Conservation (phyloP, 1,284 basidiomycete species). For the Stereum hirsutum region DNA sequence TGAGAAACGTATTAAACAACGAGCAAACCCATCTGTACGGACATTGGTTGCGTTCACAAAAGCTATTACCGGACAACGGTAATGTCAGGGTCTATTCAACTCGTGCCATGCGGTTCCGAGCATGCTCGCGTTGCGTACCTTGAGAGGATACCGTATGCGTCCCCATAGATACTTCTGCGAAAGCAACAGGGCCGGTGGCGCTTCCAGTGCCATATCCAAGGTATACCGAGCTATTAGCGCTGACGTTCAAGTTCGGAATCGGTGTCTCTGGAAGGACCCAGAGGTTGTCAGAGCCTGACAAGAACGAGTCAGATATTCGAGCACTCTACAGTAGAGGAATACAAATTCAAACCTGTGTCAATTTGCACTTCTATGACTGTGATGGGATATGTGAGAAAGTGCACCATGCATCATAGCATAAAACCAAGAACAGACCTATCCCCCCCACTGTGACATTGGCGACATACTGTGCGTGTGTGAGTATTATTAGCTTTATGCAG, state of each 20-base stretch:
- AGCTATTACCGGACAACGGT: constrained; percentile 11
- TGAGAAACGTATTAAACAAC: too few species aligned
- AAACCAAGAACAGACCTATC: too few species aligned
- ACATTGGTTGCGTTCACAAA: constrained; percentile 18
- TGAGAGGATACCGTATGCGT: constrained; percentile 17
- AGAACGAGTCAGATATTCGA: too few species aligned
- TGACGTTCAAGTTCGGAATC: neutral
- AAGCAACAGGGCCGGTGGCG: constrained; percentile 15
- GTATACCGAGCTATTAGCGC: neutral
- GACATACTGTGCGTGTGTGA: too few species aligned
- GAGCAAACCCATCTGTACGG: neutral
- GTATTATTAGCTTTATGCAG: too few species aligned
- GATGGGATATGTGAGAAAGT: too few species aligned
- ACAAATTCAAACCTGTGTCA: too few species aligned
- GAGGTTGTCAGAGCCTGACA: constrained; percentile 12
- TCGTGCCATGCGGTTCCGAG: too few species aligned
- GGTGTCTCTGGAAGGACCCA: constrained; percentile 6
- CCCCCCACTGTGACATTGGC: too few species aligned
- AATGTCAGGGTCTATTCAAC: neutral
- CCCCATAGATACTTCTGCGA: constrained; percentile 19
- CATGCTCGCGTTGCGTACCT: constrained; percentile 16
- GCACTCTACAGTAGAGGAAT: too few species aligned
- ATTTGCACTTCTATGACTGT: constrained; percentile 11
- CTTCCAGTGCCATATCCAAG: constrained; percentile 17
- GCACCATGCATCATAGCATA: too few species aligned